Evolutionary conservation across 768 basidiomycete genomes (phyloP).

Genomic region (Boletus pseudo-olivaceus): DNA sequence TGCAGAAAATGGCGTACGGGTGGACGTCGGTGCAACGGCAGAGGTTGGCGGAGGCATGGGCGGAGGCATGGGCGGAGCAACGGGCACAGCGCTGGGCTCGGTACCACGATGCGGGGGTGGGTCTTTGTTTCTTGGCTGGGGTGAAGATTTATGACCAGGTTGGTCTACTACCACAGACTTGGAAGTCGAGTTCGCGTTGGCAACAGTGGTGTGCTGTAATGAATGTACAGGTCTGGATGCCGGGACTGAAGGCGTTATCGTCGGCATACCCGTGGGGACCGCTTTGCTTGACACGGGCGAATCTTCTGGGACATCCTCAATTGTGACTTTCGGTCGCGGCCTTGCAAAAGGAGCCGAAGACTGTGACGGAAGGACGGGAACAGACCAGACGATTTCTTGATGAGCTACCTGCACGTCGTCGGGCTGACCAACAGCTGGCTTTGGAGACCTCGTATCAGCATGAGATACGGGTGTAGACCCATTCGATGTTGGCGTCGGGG

Average conservation of each 20-base stretch:
- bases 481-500: neutral
- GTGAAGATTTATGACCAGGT: constrained; percentile 14
- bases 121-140: constrained; percentile 23
- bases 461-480: neutral
- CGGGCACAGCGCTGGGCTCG: constrained; percentile 4
- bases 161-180: constrained; percentile 11
- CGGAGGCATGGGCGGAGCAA: constrained; percentile 21
- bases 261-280: neutral
- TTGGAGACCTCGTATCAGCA: constrained; percentile 5
- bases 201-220: constrained; percentile 1
- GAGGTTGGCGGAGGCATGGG: constrained; percentile 24
- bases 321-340: constrained; percentile 25
- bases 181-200: neutral
- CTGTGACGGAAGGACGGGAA: constrained; percentile 8
- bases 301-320: constrained; percentile 30
- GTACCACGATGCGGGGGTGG: constrained; percentile 5
- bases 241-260: constrained; percentile 3
- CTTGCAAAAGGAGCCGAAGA: constrained; percentile 5
- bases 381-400: constrained; percentile 11
- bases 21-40: neutral
- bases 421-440: neutral
- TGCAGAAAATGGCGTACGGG: constrained; percentile 20
- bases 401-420: constrained; percentile 7
- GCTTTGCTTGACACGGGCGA: constrained; percentile 13
- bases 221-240: constrained; percentile 8